Evolutionary conservation across 306 rosid species (phyloP), one percentile per base, ranked within the genome.

Genomic region (Datisca glomerata): DNA sequence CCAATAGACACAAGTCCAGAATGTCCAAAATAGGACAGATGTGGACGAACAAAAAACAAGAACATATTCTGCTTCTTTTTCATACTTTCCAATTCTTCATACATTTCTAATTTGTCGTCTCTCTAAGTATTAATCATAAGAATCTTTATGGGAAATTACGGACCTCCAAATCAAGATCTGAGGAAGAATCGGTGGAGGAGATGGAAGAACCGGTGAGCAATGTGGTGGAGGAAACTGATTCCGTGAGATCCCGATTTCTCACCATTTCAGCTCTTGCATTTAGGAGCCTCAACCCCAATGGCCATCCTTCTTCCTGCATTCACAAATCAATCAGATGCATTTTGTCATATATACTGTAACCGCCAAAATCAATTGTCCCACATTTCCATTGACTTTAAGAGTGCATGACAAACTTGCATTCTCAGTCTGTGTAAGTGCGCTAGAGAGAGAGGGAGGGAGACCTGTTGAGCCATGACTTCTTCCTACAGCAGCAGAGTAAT

Each of bases 241-340:
- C 47, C 3, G 46, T 23, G n/a, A 51, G 18, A 43, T 37, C 12
- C 3, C 24, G 56, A 45, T 49, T 69, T 67, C 80, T 68, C 55
- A 48, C 60, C 21, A 80, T 47, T 32, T 73, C 76, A 59, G 74
- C 61, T 56, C 85, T 75, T 5, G 76, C 69, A 49, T 74, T 78
- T 41, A 85, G 74, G 27, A 72, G 59, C 57, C 92, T 61, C 64
- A 81, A 61, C 31, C 96, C 91, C 48, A 85, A 42, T 41, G 96
- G 96, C 96, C 96, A 85, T 21, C 95, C 93, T 50, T 75, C 82
- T 29, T 85, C 78, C 89, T 85, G 43, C 69, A 52, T 19, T 18
- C 23, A 2, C 11, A 47, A 28, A n/a, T 28, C 33, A 4, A 28
- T 8, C 33, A 28, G 33, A 28, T 28, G 33, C n/a, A 0, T 8